Base-by-base conservation (phyloP, 2,329 filamentous ascomycete species). In the Monosporascus sp. region DNA sequence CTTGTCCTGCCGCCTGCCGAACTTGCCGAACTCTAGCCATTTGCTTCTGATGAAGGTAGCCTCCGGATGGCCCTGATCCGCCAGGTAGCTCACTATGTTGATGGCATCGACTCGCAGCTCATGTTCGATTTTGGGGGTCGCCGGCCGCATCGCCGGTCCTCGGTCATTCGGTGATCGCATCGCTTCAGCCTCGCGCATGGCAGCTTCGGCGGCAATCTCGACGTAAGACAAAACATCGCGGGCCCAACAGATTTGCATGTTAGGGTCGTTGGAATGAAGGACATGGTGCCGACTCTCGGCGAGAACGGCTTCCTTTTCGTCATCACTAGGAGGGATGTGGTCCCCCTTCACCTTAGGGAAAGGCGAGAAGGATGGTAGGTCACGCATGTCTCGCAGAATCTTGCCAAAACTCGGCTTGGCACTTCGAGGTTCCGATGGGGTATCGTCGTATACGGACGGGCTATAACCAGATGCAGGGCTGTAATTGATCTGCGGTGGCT, bases 21-120 rank as follows among this genome's bases (percentile, higher is more conserved):
- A 97, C 67, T 96, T 96, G 62, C 94, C 94, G 77, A 97, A 99
- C 69, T 99, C 94, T 49, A 96, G 79, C 94, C 94, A 99, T 80
- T 96, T 97, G 55, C 91, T 90, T 64, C 86, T 86, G 76, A 97
- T 90, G 69, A 97, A 99, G 60, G 95, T 85, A 24, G 94, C 94
- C 66, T 94, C 91, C 24, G 94, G 94, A 63, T 99, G 94, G 58
- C 87, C 85, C 70, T 99, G 94, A 50, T 92, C 88, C 24, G 93
- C 89, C 37, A 99, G 77, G 68, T 97, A 97, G 52, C 81, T 82
- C 62, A 97, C 88, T 57, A 99, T 94, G 67, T 92, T 97, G 73
- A 96, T 81, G 35, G 94, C 91, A 69, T 99, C 94, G 49, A 87
- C 76, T 57, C 88, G 86, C 58, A 99, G 77, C 65, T 96, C 90